Evolutionary conservation across 495 filamentous ascomycete species (phyloP).

Genomic region (Neurospora sp.): DNA sequence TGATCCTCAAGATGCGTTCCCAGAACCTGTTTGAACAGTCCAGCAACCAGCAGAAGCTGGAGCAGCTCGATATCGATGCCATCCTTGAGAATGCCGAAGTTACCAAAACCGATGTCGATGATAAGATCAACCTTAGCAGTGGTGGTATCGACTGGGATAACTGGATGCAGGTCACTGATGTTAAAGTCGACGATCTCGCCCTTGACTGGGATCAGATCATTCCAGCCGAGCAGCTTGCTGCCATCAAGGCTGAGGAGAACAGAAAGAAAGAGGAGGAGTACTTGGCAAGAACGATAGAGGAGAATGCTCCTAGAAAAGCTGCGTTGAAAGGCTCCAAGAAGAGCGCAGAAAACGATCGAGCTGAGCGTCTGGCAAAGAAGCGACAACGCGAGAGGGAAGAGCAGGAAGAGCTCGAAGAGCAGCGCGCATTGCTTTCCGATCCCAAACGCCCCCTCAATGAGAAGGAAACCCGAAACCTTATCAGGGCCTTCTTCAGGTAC

Average conservation of each 20-base stretch:
- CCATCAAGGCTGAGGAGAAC: slow-evolving; percentile 81
- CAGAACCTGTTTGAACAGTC: slow-evolving; percentile 97
- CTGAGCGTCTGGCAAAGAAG: slow-evolving; percentile 88
- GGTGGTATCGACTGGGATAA: slow-evolving; percentile 90
- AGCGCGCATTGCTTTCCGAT: slow-evolving; percentile 53
- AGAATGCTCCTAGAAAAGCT: slow-evolving; percentile 76
- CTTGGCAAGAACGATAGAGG: slow-evolving; percentile 70
- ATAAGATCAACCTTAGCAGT: slow-evolving; percentile 45
- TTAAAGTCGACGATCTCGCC: slow-evolving; percentile 80
- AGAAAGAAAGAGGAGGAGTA: slow-evolving; percentile 73
- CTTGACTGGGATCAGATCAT: slow-evolving; percentile 95
- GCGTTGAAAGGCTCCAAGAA: slow-evolving; percentile 40
- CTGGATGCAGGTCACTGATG: slow-evolving; percentile 87
- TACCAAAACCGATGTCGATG: slow-evolving; percentile 80
- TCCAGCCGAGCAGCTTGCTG: slow-evolving; percentile 79
- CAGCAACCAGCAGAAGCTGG: slow-evolving; percentile 88
- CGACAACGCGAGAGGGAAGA: slow-evolving; percentile 67
- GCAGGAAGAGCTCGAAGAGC: slow-evolving; percentile 48
- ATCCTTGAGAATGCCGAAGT: slow-evolving; percentile 94
- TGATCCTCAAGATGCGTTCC: slow-evolving; percentile 84
- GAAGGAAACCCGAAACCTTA: slow-evolving; percentile 85
- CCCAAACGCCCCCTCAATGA: slow-evolving; percentile 78
- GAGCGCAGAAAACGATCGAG: slow-evolving; percentile 61
- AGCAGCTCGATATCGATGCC: slow-evolving; percentile 96
- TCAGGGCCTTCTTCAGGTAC: slow-evolving; percentile 76